Percentiles rank a stretch among this genome's conserved stretches.
Evolutionary conservation across 1,139 yeast species (phyloP).

Genomic region (Spencermartinsiella ligniputridi): DNA sequence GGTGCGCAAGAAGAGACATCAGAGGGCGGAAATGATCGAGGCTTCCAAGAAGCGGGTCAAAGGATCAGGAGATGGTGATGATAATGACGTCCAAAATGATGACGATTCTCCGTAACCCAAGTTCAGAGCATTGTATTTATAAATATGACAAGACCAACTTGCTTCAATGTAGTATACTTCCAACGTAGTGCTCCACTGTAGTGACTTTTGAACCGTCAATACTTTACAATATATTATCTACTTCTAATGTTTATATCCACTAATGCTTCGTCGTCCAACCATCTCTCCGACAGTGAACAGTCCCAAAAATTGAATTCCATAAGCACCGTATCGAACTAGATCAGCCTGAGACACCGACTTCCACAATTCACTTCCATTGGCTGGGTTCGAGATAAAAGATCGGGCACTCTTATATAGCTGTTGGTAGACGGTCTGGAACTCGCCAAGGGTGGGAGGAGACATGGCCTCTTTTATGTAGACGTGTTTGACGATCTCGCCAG

Average conservation of each 20-base stretch:
- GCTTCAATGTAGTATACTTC: too few relatives aligned
- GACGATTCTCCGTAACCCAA: too few relatives aligned
- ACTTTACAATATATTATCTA: too few relatives aligned
- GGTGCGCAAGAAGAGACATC: constrained; percentile 59
- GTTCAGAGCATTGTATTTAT: too few relatives aligned
- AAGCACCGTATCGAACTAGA: constrained; percentile 65
- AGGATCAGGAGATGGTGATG: too few relatives aligned
- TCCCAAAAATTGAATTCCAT: constrained; percentile 81
- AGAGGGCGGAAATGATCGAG: constrained; percentile 66
- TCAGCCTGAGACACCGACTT: constrained; percentile 54
- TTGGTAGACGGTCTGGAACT: constrained; percentile 74
- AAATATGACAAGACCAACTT: too few relatives aligned
- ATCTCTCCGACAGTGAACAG: constrained; percentile 94
- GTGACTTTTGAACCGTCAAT: too few relatives aligned
- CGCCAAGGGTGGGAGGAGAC: constrained; percentile 81
- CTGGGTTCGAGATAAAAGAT: constrained; percentile 44
- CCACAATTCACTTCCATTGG: constrained; percentile 25
- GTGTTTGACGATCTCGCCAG: constrained; percentile 82
- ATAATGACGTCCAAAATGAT: too few relatives aligned
- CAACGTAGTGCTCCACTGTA: too few relatives aligned
- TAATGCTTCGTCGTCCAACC: constrained; percentile 87
- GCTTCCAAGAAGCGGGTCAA: constrained; percentile 66
- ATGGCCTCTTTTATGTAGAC: constrained; percentile 88
- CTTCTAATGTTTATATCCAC: constrained; percentile 53
- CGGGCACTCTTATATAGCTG: constrained; percentile 44